These are phyloP conservation scores for Angomonas ambiguus DNA, from an alignment of 208 protist genomes.

Conservation along the genomic window DNA sequence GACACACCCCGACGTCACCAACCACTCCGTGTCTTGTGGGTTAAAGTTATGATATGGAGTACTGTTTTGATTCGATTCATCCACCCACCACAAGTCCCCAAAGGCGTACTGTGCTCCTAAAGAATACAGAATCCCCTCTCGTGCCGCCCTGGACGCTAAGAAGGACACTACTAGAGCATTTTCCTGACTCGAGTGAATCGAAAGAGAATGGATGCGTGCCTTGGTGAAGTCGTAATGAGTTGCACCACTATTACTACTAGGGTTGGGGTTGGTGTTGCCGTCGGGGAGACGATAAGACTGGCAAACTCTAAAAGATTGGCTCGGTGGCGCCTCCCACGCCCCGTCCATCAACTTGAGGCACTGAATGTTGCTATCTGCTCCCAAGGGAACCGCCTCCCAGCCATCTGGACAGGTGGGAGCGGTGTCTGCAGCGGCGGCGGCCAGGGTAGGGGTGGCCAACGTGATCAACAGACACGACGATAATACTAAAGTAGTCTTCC, in stretches of 20 bases:
- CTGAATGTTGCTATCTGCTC: background rate
- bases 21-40: conserved; percentile 13
- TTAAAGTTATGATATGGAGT: background rate
- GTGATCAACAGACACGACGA: background rate
- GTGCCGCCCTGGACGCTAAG: background rate
- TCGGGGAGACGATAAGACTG: background rate
- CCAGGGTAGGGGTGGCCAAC: background rate
- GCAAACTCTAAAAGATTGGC: background rate
- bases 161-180: conserved; percentile 19
- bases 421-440: background rate
- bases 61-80: conserved; percentile 4
- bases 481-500: no score
- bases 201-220: conserved; percentile 12
- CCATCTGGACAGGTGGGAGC: background rate
- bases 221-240: conserved; percentile 19
- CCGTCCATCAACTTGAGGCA: background rate
- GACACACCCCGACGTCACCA: conserved; percentile 33
- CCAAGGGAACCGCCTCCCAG: background rate
- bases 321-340: background rate
- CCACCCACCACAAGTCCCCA: conserved; percentile 30
- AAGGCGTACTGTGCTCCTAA: conserved; percentile 31
- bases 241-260: no score
- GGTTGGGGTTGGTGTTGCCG: no score
- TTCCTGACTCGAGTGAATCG: conserved; percentile 23
- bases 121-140: background rate